These are phyloP conservation scores for Polygonum aviculare DNA, from an alignment of 148 eudicot genomes.

Conservation along the genomic window DNA sequence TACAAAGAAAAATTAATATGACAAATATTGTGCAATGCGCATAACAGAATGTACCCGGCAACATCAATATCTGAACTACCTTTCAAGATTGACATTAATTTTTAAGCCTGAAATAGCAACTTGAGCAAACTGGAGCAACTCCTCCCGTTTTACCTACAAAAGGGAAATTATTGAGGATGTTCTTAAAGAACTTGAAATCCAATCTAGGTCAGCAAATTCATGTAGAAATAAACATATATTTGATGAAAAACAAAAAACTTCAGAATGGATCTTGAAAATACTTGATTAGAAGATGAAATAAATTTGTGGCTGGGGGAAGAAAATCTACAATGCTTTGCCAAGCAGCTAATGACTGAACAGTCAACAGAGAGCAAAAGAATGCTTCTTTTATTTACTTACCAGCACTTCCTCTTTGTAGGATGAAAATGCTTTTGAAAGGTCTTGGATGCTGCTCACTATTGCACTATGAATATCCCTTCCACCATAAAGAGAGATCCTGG, in stretches of 20 bases:
- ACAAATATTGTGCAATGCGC: not conserved
- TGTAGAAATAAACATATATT: not conserved
- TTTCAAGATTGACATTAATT: slow-evolving; percentile 68
- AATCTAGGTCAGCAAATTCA: not conserved
- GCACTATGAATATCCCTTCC: slow-evolving; percentile 95
- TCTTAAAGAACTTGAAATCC: not conserved
- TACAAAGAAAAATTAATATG: not conserved
- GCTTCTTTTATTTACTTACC: too few species aligned
- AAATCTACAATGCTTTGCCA: too few species aligned
- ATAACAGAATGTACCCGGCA: not conserved
- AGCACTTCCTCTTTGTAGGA: slow-evolving; percentile 89
- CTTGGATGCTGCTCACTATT: slow-evolving; percentile 90
- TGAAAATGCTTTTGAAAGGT: slow-evolving; percentile 80
- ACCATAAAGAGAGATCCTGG: slow-evolving; percentile 91
- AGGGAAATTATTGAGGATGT: not conserved
- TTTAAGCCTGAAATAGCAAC: slow-evolving; percentile 87
- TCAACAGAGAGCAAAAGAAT: too few species aligned
- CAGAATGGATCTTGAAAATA: not conserved
- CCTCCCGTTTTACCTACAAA: slow-evolving; percentile 84
- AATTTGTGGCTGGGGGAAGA: too few species aligned
- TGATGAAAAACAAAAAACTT: too few species aligned
- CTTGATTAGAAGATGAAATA: too few species aligned
- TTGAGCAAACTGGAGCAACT: slow-evolving; percentile 94
- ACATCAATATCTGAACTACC: slow-evolving; percentile 39
- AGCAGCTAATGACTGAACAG: too few species aligned